phyloP scores from a whole-genome alignment of 805 yeast genomes.

The Teunomyces aglyptinius region DNA sequence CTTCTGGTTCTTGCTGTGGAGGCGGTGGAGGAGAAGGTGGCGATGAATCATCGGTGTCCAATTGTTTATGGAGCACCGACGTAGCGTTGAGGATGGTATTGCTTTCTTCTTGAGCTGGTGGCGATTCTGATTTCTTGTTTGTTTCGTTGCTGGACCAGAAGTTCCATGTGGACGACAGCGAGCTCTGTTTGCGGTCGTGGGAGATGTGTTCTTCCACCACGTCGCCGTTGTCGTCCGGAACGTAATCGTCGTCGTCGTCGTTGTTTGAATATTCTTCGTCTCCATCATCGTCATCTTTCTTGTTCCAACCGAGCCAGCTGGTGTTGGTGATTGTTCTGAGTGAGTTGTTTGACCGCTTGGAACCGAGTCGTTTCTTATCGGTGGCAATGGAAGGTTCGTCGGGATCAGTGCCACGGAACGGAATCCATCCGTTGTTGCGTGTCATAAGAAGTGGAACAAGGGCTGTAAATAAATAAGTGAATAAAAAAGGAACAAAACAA shows the following conservation, averaged over 20 bases:
- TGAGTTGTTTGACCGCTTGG: conserved; percentile 21
- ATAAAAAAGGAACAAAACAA: too few relatives aligned
- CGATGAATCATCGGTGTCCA: neutral
- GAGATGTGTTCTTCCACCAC: conserved; percentile 32
- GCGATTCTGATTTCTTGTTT: too few relatives aligned
- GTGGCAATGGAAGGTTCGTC: neutral
- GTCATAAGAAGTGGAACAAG: neutral
- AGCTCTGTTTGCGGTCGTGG: conserved; percentile 21
- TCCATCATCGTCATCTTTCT: conserved; percentile 11
- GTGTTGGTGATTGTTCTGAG: conserved; percentile 24
- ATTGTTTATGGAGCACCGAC: conserved; percentile 17
- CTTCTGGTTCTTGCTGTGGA: conserved; percentile 12
- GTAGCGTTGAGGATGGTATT: conserved; percentile 35
- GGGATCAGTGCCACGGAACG: neutral
- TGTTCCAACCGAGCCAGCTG: conserved; percentile 29
- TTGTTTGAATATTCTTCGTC: conserved; percentile 16
- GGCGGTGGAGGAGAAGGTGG: conserved; percentile 4
- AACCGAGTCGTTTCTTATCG: neutral
- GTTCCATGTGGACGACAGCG: conserved; percentile 24
- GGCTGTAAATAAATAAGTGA: too few relatives aligned
- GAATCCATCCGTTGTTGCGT: conserved; percentile 1
- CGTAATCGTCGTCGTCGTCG: conserved; percentile 20
- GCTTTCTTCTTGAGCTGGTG: conserved; percentile 7
- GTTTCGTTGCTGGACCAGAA: conserved; percentile 28
- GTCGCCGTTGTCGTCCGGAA: conserved; percentile 27